Conservation (phyloP, 2,329 filamentous ascomycete genomes). For the Botrytis fabae region DNA sequence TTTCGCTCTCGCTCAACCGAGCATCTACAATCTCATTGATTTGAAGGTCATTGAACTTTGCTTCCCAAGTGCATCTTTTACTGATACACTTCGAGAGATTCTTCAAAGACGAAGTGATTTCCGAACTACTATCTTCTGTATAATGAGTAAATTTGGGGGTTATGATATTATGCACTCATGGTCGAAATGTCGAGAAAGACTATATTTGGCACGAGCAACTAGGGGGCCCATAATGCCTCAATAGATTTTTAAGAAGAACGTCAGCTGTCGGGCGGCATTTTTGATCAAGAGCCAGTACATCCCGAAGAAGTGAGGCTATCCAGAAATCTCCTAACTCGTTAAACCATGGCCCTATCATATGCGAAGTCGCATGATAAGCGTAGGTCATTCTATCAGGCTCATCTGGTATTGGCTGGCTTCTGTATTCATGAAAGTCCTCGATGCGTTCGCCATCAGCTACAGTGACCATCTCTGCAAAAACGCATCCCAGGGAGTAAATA, state of each 20-base stretch:
- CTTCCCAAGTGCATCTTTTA: background rate
- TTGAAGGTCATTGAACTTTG: background rate
- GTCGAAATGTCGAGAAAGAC: background rate
- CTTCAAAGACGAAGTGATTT: too few relatives aligned
- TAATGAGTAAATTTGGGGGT: too few relatives aligned
- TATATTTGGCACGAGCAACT: constrained; percentile 1
- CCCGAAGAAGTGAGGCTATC: constrained; percentile 21
- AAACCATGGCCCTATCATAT: constrained; percentile 29
- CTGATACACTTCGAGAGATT: background rate
- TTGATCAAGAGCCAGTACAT: constrained; percentile 25
- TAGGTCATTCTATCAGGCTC: constrained; percentile 26
- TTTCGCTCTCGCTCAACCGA: background rate
- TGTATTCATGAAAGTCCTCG: constrained; percentile 30
- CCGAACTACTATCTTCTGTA: background rate
- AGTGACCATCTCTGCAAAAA: constrained; percentile 29
- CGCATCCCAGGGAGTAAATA: constrained; percentile 29
- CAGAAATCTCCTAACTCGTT: constrained; percentile 15
- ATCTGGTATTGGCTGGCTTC: constrained; percentile 26
- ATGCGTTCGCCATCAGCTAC: constrained; percentile 24
- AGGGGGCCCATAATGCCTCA: background rate
- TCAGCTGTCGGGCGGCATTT: constrained; percentile 24
- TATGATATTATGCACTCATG: background rate
- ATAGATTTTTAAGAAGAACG: constrained; percentile 5
- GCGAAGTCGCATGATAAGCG: constrained; percentile 28
- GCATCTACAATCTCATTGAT: background rate